Evolutionary conservation across 2,329 filamentous ascomycete genomes (phyloP), one percentile per base, ranked within the genome.

Genomic region (Diaporthe vexans): DNA sequence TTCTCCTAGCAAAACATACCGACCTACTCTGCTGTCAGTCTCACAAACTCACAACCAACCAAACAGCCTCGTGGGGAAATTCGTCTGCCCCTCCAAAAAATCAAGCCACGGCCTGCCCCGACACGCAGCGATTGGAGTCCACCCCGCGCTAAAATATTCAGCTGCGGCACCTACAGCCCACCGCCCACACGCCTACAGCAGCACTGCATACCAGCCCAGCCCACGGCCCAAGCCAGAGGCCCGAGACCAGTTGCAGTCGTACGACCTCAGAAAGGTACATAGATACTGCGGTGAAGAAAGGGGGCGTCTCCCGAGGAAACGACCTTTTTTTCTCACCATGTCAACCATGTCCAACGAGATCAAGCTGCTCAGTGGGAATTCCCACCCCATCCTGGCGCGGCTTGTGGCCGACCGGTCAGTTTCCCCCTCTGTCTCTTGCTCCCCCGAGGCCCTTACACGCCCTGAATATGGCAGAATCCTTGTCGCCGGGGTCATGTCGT

Each of bases 261-360:
- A 70, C 72, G 63, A 68, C 71, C 59, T 65, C 26, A 43, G 19
- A 11, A 46, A 70, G 52, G 63, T 70, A 71, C 69, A 46, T 69
- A 58, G 71, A 56, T 72, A 69, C 71, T 71, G n/a, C 54, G 71
- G 58, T 67, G 61, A 46, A 63, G 54, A 58, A 63, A 59, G 43
- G 58, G 63, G 58, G 43, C 72, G 65, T 61, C 70, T 63, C 57
- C 71, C 43, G 11, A 43, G 59, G 74, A 43, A 56, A 59, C 43
- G 37, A 56, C 40, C 63, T 57, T 46, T 56, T 46, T 51, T 33
- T 63, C 63, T n/a, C 75, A 75, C 70, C 58, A 76, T 76, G 75
- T 73, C 73, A 63, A 74, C 73, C 52, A 88, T 88, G 86, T 85
- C 86, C 65, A 88, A 88, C 83, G 86, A 88, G 79, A 87, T 88